Evolutionary conservation across 352 stramenopile genomes (phyloP).

Genomic region (Pythium utonaiense): DNA sequence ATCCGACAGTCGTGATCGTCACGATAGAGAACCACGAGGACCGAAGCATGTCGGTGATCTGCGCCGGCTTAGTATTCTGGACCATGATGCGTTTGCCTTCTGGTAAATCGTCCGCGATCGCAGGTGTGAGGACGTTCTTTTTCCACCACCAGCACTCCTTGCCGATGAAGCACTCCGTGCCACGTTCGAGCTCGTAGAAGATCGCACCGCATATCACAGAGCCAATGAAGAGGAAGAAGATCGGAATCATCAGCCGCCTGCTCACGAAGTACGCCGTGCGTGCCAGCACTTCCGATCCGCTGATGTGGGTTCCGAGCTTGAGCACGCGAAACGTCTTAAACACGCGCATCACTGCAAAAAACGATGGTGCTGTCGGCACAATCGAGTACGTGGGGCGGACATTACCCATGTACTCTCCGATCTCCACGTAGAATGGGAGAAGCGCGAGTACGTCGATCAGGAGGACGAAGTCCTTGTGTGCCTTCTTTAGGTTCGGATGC

Average conservation of each 20-base stretch:
- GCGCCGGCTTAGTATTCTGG: slow-evolving; percentile 38
- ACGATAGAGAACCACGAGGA: slow-evolving; percentile 73
- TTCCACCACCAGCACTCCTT: slow-evolving; percentile 52
- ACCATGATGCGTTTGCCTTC: slow-evolving; percentile 62
- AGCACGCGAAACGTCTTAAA: slow-evolving; percentile 80
- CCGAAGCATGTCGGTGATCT: slow-evolving; percentile 65
- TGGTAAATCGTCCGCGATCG: slow-evolving; percentile 32
- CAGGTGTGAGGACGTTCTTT: slow-evolving; percentile 53
- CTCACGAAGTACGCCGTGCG: slow-evolving; percentile 51
- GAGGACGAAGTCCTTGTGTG: slow-evolving; percentile 56
- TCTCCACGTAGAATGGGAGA: slow-evolving; percentile 30
- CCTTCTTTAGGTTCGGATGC: slow-evolving; percentile 47
- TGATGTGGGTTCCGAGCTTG: slow-evolving; percentile 73
- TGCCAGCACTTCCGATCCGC: slow-evolving; percentile 56
- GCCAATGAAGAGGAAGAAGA: slow-evolving; percentile 77
- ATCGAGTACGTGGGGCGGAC: slow-evolving; percentile 54
- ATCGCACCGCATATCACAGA: slow-evolving; percentile 48
- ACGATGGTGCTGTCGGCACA: slow-evolving; percentile 57
- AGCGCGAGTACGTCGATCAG: slow-evolving; percentile 39
- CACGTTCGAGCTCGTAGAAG: slow-evolving; percentile 78
- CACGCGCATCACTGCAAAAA: slow-evolving; percentile 60
- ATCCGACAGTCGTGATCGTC: slow-evolving; percentile 73
- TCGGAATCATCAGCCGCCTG: slow-evolving; percentile 60
- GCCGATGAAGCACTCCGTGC: slow-evolving; percentile 61
- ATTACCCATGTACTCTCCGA: slow-evolving; percentile 41